Base-by-base conservation (phyloP, 2,329 filamentous ascomycete species). In the Hymenoscyphus albidus region DNA sequence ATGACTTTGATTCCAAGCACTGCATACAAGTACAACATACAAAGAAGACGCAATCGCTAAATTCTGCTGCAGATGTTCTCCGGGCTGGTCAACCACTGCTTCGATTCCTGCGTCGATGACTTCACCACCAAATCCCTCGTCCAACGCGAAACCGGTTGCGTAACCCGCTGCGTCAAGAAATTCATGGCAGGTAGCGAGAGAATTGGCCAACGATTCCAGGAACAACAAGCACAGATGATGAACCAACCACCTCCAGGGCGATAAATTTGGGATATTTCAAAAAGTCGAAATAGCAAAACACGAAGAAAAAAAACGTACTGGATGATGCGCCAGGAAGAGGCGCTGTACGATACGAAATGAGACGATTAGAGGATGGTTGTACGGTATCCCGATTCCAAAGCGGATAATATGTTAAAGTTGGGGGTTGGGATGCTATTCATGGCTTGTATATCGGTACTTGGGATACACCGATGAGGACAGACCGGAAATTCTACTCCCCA, bases 101-200 rank as follows among this genome's bases (percentile, higher is more conserved):
- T 99, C 85, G 89, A 92, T 77, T 90, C 95, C 80, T 99, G 95
- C 84, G 87, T 99, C 80, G 94, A 93, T 80, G 93, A 98, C 84
- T 99, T 99, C 86, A 96, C 93, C 75, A 96, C 93, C 81, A 98
- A 98, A 82, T 91, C 92, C 59, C 87, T 99, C 70, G 89, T 91
- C 69, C 85, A 88, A 71, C 89, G 92, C 77, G 95, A 99, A 81
- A 90, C 91, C 75, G 89, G 91, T 77, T 99, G 95, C 82, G 88
- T 98, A 74, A 88, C 92, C 81, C 91, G 93, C 74, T 99, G 95
- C 80, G 93, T 98, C 68, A 90, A 95, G 80, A 99, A 99, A 83
- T 92, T 92, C 80, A 89, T 98, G 84, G 95, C 96, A 78, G 89
- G 89, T 69, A 92, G 92, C 70, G 92, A 95, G 80, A 89, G 95